Evolutionary conservation across 176 grass and related monocot species (phyloP).

Genomic region (Sorghum bicolor): DNA sequence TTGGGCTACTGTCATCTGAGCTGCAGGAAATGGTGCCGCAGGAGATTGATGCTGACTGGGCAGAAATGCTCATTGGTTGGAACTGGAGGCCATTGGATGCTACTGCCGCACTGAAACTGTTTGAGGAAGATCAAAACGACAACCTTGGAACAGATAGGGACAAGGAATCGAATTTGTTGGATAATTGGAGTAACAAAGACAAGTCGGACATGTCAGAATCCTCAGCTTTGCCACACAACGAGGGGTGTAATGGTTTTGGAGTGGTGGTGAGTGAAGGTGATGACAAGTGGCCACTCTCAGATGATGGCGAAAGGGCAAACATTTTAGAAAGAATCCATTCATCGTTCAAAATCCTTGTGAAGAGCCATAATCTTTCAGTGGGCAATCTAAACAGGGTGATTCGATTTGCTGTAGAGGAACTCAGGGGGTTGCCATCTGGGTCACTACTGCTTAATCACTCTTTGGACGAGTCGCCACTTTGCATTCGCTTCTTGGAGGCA

Average conservation of each 20-base stretch:
- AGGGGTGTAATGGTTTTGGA: slow-evolving; percentile 49
- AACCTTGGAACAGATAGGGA: slow-evolving; percentile 45
- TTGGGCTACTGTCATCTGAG: slow-evolving; percentile 34
- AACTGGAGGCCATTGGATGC: slow-evolving; percentile 79
- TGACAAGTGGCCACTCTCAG: slow-evolving; percentile 66
- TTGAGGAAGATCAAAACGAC: slow-evolving; percentile 60
- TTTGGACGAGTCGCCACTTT: slow-evolving; percentile 62
- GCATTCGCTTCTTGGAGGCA: slow-evolving; percentile 80
- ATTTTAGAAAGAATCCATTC: slow-evolving; percentile 72
- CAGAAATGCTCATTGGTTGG: slow-evolving; percentile 55
- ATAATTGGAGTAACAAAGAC: slow-evolving; percentile 59
- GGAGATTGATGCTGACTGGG: slow-evolving; percentile 62
- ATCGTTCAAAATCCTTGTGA: slow-evolving; percentile 59
- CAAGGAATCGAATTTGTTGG: slow-evolving; percentile 43
- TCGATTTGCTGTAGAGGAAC: slow-evolving; percentile 64
- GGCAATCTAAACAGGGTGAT: slow-evolving; percentile 72
- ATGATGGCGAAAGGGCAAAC: slow-evolving; percentile 69
- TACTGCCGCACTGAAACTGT: slow-evolving; percentile 34
- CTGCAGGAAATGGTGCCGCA: slow-evolving; percentile 52
- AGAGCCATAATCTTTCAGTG: slow-evolving; percentile 67
- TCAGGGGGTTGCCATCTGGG: slow-evolving; percentile 52
- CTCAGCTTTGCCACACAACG: slow-evolving; percentile 46
- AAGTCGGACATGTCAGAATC: slow-evolving; percentile 60
- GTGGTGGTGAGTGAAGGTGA: slow-evolving; percentile 33
- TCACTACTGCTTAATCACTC: slow-evolving; percentile 54